phyloP scores from a whole-genome alignment of 257 asterid species.

The Plantago ovata region DNA sequence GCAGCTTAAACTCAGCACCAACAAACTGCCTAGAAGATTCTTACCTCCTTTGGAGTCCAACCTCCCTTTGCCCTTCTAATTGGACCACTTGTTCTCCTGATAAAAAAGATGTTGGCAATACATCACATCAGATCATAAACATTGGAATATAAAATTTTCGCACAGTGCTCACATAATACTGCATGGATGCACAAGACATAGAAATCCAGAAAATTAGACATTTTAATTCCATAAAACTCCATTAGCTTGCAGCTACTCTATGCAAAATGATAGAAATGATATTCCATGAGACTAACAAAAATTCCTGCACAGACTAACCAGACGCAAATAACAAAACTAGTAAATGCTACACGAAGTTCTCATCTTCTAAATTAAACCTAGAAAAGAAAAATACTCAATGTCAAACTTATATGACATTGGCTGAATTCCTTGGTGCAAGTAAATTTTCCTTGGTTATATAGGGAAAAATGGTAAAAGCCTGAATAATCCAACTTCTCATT shows the following conservation, averaged over 20 bases:
- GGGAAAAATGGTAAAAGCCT: no score
- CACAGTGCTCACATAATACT: not conserved
- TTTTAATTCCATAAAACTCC: not conserved
- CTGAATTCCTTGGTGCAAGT: no score
- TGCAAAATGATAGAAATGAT: not conserved
- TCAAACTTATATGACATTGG: no score
- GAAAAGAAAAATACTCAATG: no score
- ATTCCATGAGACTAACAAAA: conserved; percentile 4
- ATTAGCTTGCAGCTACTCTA: not conserved
- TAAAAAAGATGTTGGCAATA: conserved; percentile 24
- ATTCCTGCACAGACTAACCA: conserved; percentile 5
- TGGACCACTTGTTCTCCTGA: conserved; percentile 94
- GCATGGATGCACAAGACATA: no score
- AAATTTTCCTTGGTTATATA: no score
- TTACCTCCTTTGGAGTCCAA: conserved; percentile 99
- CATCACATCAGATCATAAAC: conserved; percentile 13
- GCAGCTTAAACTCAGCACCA: conserved; percentile 13
- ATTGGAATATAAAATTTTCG: not conserved
- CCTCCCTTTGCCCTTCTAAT: conserved; percentile 99
- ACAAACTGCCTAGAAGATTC: conserved; percentile 6
- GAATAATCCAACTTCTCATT: no score
- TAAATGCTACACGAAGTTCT: not conserved
- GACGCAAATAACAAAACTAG: not conserved
- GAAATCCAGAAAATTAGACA: no score
- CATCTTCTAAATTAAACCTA: no score